Percentiles rank a stretch among this genome's conserved stretches.
Conservation (phyloP, 2,329 filamentous ascomycete species). For the Thielaviopsis punctulata region DNA sequence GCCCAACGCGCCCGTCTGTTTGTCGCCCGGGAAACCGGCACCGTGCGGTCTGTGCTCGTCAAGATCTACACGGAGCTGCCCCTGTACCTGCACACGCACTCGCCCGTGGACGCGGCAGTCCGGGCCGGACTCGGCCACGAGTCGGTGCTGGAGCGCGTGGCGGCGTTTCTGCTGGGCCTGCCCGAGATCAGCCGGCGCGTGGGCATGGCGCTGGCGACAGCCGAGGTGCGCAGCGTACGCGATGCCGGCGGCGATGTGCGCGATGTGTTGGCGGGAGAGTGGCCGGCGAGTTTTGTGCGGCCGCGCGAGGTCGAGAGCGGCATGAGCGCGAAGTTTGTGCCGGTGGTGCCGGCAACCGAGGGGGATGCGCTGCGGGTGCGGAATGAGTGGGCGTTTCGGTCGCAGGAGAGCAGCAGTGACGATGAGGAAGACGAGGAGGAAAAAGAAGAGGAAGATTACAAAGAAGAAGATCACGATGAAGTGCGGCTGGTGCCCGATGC, state of each 20-base stretch:
- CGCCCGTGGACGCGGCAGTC: not conserved
- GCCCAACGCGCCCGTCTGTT: too few species aligned
- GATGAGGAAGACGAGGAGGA: not conserved
- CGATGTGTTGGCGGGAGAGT: not conserved
- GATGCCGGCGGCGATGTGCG: slow-evolving; percentile 6
- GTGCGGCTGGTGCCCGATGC: slow-evolving; percentile 2
- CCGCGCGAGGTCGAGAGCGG: not conserved
- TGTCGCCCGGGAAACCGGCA: not conserved
- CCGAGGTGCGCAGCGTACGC: not conserved
- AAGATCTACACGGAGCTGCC: slow-evolving; percentile 2
- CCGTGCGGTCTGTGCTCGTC: not conserved
- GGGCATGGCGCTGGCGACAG: not conserved
- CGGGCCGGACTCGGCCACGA: not conserved
- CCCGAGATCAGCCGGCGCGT: slow-evolving; percentile 6
- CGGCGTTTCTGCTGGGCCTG: slow-evolving; percentile 1
- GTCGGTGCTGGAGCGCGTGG: slow-evolving; percentile 2
- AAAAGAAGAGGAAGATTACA: not conserved
- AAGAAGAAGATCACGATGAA: not conserved
- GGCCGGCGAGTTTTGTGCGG: slow-evolving; percentile 7
- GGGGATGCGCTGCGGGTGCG: slow-evolving; percentile 1
- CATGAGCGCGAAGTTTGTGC: slow-evolving; percentile 1
- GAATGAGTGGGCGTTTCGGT: slow-evolving; percentile 5
- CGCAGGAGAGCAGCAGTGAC: not conserved
- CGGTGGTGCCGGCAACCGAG: not conserved
- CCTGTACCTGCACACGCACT: not conserved